phyloP scores from a whole-genome alignment of 352 stramenopile species.

The Pythium scleroteichum region DNA sequence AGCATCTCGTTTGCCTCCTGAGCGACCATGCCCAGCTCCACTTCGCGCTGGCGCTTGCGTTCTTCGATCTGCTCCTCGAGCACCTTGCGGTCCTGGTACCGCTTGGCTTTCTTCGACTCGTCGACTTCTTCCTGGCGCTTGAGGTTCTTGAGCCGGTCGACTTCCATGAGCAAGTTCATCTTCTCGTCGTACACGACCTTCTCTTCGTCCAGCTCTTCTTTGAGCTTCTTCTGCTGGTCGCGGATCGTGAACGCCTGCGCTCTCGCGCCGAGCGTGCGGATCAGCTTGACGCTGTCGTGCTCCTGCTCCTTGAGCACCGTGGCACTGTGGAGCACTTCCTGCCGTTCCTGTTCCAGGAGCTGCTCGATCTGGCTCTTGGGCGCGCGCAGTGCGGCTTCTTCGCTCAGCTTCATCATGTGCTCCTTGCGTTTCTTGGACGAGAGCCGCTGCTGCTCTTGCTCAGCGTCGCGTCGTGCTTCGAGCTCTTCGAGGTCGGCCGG shows the following conservation, averaged over 20 bases:
- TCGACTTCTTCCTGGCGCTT: conserved; percentile 89
- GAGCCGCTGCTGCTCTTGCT: conserved; percentile 56
- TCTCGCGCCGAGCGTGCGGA: conserved; percentile 90
- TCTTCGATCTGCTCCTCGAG: conserved; percentile 87
- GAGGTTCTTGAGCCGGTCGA: conserved; percentile 91
- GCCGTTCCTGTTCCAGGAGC: conserved; percentile 70
- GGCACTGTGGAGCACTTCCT: conserved; percentile 55
- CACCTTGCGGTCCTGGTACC: conserved; percentile 80
- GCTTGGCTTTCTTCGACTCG: conserved; percentile 86
- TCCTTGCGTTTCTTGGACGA: conserved; percentile 76
- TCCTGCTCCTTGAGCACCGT: conserved; percentile 66
- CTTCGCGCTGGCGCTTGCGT: conserved; percentile 48
- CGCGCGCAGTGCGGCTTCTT: conserved; percentile 57
- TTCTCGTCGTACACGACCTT: conserved; percentile 92
- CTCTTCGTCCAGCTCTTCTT: conserved; percentile 61
- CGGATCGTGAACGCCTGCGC: conserved; percentile 94
- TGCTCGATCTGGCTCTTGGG: conserved; percentile 81
- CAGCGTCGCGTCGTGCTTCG: conserved; percentile 53
- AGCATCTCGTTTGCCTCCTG: conserved; percentile 91
- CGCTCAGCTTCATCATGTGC: conserved; percentile 72
- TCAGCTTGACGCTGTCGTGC: conserved; percentile 93
- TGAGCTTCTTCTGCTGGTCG: conserved; percentile 88
- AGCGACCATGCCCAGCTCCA: conserved; percentile 40
- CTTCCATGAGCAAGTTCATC: conserved; percentile 95
- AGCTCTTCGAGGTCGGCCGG: conserved; percentile 50